Base-by-base conservation (phyloP, 306 rosid species). In the Prinsepia uniflora region DNA sequence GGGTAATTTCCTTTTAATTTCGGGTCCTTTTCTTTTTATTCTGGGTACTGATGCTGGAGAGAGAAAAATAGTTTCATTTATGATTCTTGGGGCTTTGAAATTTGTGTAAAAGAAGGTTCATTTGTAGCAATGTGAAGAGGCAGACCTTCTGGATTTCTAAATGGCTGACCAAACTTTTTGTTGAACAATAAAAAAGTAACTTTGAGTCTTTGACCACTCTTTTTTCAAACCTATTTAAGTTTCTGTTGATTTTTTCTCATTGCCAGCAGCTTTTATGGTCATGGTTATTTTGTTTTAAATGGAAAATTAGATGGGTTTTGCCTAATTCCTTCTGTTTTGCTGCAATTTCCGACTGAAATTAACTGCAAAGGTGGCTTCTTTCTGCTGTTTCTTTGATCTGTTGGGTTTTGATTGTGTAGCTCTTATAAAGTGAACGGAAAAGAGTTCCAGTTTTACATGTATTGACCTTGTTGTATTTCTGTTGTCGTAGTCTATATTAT, bases 51-150 rank as follows among this genome's bases (percentile, higher is more conserved):
- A 61, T 49, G 30, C 24, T 69, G 14, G 40, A 69, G 52, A 69
- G 54, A 41, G 63, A 48, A 54, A 70, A 56, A 59, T 70, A 56
- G 55, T 78, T n/a, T 73, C 77, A 14, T 67, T 74, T 83, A 41
- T 49, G 67, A 52, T 76, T 70, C 17, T 76, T 73, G 56, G 57
- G n/a, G 67, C 75, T 59, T 78, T 9, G 61, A 74, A 45, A 68
- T 60, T 63, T 24, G 75, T 43, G 65, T 57, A 40, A 20, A 55
- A 43, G 46, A 50, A 70, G 55, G 34, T 71, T 67, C 70, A 15
- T 55, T 53, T 88, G 63, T 66, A 78, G 79, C 86, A 87, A 78
- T 81, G 93, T 71, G 61, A 76, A 82, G 78, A 65, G 65, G 79
- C 47, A 65, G 81, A 71, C 76, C 75, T 79, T 78, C 81, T 67